phyloP scores from a whole-genome alignment of 768 basidiomycete species.

The Mycena haematopus region DNA sequence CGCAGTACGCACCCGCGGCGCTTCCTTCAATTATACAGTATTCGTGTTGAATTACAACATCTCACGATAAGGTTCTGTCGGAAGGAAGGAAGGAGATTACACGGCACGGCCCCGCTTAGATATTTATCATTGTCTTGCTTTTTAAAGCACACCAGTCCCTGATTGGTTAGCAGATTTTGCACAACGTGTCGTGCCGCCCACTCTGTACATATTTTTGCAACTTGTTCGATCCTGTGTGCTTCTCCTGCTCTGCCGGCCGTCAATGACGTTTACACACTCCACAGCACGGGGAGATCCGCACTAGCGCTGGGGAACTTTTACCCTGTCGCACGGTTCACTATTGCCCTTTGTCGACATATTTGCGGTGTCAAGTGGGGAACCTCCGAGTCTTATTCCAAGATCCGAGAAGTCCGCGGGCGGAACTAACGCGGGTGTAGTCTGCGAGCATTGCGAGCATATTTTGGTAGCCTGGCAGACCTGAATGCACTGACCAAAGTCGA shows the following conservation, averaged over 20 bases:
- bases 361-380: slow-evolving; percentile 8
- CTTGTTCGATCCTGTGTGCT: neutral
- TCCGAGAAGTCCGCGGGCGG: slow-evolving; percentile 13
- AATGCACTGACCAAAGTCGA: neutral
- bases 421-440: slow-evolving; percentile 1
- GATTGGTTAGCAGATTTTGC: neutral
- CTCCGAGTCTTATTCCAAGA: slow-evolving; percentile 1
- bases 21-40: too few relatives aligned
- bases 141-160: neutral
- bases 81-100: too few relatives aligned
- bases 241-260: neutral
- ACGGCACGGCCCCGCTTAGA: too few relatives aligned
- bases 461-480: neutral
- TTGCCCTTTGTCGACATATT: slow-evolving; percentile 21
- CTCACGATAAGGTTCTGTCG: too few relatives aligned
- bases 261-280: neutral
- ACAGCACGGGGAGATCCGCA: neutral
- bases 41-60: too few relatives aligned
- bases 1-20: too few relatives aligned
- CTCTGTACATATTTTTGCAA: neutral
- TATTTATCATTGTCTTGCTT: too few relatives aligned
- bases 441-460: neutral
- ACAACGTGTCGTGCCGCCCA: neutral
- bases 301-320: neutral
- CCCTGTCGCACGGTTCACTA: slow-evolving; percentile 2